Base-by-base conservation (phyloP, 139 green algal genomes). In the Picochlorum sp. region DNA sequence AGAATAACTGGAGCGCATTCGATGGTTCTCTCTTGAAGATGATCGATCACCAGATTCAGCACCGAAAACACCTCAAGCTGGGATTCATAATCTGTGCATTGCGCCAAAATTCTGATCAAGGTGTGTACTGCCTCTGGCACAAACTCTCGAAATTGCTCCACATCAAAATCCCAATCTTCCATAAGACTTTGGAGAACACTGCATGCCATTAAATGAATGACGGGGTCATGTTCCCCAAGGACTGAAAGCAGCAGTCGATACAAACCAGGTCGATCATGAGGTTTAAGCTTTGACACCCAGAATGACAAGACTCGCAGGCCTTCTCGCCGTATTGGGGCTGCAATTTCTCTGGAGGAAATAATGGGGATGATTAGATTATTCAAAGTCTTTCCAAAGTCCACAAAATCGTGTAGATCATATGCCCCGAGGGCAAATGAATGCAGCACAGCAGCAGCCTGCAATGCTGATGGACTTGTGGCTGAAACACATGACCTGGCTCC, bases 371-470 rank as follows among this genome's bases (percentile, higher is more conserved):
- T 61, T 34, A 85, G 59, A 45, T 14, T 18, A 18, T 65, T 18
- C 18, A 85, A 63, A 84, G 76, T 88, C 7, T 70, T 44, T 5
- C 65, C 28, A 32, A 84, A 93, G 61, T 95, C 84, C 1, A 97
- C 24, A 56, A 72, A 83, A 62, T 96, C 87, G 38, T 91, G 67
- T 49, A 97, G 77, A 54, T 92, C 86, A 56, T 95, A 92, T 2
- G 78, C 72, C 1, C 78, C 83, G 3, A 84, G 55, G 0, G 81
- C 81, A 34, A 85, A 79, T 16, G 90, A 84, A 45, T 83, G 75
- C 65, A 96, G 95, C 15, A 81, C 70, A 2, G 87, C 90, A 56
- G 96, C 90, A 71, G 95, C 95, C 41, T 68, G 47, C 20, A 94
- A 69, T 44, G 47, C 47, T 26, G 47, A 20, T 26, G 47, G 16